phyloP scores from a whole-genome alignment of 2,329 filamentous ascomycete species.

The Ophiostoma quercus region DNA sequence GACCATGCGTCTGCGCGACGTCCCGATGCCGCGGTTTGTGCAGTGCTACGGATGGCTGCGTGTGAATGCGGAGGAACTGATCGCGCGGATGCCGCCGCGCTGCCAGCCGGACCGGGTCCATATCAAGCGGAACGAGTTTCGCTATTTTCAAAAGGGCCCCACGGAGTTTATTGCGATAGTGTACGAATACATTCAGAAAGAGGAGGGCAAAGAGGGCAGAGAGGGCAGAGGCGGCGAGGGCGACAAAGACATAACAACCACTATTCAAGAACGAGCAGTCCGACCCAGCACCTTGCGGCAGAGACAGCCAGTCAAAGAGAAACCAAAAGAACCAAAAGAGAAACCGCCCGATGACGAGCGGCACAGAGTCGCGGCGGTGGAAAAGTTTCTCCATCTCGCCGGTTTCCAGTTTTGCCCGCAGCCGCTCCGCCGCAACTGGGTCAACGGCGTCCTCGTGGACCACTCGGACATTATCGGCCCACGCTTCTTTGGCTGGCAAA shows the following conservation, averaged over 20 bases:
- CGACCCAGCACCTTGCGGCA: conserved; percentile 8
- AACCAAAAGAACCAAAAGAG: background rate
- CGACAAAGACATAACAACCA: background rate
- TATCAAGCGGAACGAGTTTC: background rate
- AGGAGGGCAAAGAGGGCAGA: background rate
- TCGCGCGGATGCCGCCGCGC: conserved; percentile 5
- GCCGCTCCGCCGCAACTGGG: conserved; percentile 7
- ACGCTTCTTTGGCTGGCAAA: conserved; percentile 7
- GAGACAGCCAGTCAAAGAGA: background rate
- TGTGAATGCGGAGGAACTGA: background rate
- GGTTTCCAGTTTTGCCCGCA: conserved; percentile 9
- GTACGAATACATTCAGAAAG: conserved; percentile 9
- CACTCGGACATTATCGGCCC: conserved; percentile 7
- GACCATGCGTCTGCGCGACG: conserved; percentile 2
- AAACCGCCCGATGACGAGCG: background rate
- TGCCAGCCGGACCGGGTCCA: background rate
- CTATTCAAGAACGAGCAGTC: background rate
- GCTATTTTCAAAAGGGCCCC: background rate
- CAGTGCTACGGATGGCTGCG: conserved; percentile 1
- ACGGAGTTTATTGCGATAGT: conserved; percentile 4
- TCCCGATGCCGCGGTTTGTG: conserved; percentile 7
- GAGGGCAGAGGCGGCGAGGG: background rate
- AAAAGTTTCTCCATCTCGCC: conserved; percentile 4
- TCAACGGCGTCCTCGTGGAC: conserved; percentile 7
- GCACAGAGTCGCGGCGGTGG: background rate